Evolutionary conservation across 805 yeast species (phyloP).

Genomic region (Metschnikowia dekortorum): DNA sequence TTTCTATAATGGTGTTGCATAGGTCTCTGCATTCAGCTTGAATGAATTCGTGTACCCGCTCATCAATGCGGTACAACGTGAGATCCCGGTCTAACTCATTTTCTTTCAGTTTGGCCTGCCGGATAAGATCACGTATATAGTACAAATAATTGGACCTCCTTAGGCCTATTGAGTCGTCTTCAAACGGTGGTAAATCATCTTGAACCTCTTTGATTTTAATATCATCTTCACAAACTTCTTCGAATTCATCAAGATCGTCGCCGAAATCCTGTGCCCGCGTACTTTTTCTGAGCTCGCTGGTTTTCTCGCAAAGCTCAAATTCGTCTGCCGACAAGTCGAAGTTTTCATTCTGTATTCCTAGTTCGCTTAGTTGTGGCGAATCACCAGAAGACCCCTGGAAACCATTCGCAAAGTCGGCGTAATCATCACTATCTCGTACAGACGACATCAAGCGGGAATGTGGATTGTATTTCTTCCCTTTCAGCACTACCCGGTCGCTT

Average conservation of each 20-base stretch:
- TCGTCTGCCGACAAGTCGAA: slow-evolving; percentile 33
- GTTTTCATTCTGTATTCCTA: slow-evolving; percentile 29
- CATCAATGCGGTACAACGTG: slow-evolving; percentile 28
- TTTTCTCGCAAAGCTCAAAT: slow-evolving; percentile 25
- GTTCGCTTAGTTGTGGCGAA: slow-evolving; percentile 36
- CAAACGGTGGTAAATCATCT: slow-evolving; percentile 16
- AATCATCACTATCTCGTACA: slow-evolving; percentile 1
- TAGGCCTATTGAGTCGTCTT: slow-evolving; percentile 6
- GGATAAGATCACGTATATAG: slow-evolving; percentile 31
- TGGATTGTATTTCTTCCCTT: slow-evolving; percentile 5
- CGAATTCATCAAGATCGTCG: slow-evolving; percentile 28
- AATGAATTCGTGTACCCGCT: slow-evolving; percentile 27
- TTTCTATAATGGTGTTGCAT: slow-evolving; percentile 28
- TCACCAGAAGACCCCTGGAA: slow-evolving; percentile 34
- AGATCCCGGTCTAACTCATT: slow-evolving; percentile 34
- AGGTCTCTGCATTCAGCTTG: slow-evolving; percentile 31
- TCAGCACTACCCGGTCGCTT: slow-evolving; percentile 32
- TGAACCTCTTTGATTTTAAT: slow-evolving; percentile 22
- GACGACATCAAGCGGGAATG: slow-evolving; percentile 2
- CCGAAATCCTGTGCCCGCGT: slow-evolving; percentile 18
- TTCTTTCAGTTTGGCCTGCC: slow-evolving; percentile 30
- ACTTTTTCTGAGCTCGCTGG: slow-evolving; percentile 19
- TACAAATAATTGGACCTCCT: slow-evolving; percentile 18
- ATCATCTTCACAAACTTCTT: slow-evolving; percentile 15
- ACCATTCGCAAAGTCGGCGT: slow-evolving; percentile 16